Percentiles rank a stretch among this genome's conserved stretches.
Conservation (phyloP, 2,329 filamentous ascomycete species). For the Helotiales sp. region DNA sequence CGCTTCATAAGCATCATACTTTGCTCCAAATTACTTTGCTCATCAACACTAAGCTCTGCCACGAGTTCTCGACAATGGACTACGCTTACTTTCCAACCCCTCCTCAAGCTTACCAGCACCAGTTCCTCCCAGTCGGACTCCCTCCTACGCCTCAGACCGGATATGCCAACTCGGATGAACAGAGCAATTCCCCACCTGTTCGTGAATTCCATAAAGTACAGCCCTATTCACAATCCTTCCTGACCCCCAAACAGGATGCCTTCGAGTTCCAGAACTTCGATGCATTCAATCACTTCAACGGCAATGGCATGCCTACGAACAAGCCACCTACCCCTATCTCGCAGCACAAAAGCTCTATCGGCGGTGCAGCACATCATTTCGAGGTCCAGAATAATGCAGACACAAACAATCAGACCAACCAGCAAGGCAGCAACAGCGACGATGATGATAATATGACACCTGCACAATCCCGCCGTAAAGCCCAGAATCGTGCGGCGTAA, state of each 20-base stretch:
- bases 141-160: slow-evolving; percentile 39
- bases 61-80: slow-evolving; percentile 45
- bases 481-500: slow-evolving; percentile 73
- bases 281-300: slow-evolving; percentile 28
- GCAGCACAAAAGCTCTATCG: slow-evolving; percentile 29
- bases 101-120: slow-evolving; percentile 47
- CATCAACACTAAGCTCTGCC: slow-evolving; percentile 9
- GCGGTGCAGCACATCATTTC: slow-evolving; percentile 24
- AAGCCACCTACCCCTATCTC: slow-evolving; percentile 30
- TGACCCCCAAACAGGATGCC: slow-evolving; percentile 34
- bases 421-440: slow-evolving; percentile 39
- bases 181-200: slow-evolving; percentile 44
- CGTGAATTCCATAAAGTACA: slow-evolving; percentile 23
- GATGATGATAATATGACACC: slow-evolving; percentile 55
- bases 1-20: slow-evolving; percentile 13
- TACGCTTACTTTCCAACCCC: slow-evolving; percentile 52
- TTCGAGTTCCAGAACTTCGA: slow-evolving; percentile 35
- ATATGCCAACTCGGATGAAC: slow-evolving; percentile 43
- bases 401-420: slow-evolving; percentile 27
- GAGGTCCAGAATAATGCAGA: slow-evolving; percentile 26
- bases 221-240: slow-evolving; percentile 25
- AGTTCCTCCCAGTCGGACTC: slow-evolving; percentile 37
- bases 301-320: slow-evolving; percentile 16
- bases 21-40: slow-evolving; percentile 1
- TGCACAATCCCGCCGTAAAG: slow-evolving; percentile 62